These are phyloP conservation scores for Pseudocohnilembus persalinus DNA, from an alignment of 169 alveolate species.

Conservation along the genomic window DNA sequence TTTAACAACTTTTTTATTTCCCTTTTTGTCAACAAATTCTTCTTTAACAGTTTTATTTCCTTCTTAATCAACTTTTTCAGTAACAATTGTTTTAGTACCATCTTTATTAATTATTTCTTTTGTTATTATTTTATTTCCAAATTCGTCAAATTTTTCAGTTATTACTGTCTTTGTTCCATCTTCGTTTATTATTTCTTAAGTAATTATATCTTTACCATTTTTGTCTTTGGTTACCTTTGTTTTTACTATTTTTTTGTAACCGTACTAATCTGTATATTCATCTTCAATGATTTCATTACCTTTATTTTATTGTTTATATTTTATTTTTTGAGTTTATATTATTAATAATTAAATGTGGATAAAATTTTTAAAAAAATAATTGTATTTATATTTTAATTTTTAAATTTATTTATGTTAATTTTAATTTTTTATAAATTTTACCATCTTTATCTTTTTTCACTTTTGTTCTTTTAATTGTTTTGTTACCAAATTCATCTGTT, in stretches of 20 bases:
- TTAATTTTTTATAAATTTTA: not conserved
- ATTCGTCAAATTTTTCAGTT: conserved; percentile 24
- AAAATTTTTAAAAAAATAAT: too few relatives aligned
- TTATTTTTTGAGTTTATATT: conserved; percentile 28
- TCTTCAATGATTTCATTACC: conserved; percentile 50
- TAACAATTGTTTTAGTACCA: conserved; percentile 30
- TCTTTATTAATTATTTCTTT: conserved; percentile 40
- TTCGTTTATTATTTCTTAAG: conserved; percentile 5
- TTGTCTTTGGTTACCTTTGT: conserved; percentile 24
- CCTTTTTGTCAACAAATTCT: conserved; percentile 35
- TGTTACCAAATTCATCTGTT: conserved; percentile 40
- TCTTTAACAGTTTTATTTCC: conserved; percentile 33
- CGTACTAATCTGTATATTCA: conserved; percentile 35
- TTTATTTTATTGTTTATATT: conserved; percentile 29
- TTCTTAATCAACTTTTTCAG: conserved; percentile 40
- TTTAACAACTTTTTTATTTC: conserved; percentile 15
- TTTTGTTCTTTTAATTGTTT: conserved; percentile 32
- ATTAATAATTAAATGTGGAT: not conserved
- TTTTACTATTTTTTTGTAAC: conserved; percentile 29
- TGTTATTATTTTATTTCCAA: conserved; percentile 37
- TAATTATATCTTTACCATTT: conserved; percentile 28
- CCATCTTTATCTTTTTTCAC: conserved; percentile 44
- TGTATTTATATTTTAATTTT: too few relatives aligned
- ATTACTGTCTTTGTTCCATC: conserved; percentile 13
- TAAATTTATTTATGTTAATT: not conserved